Percentiles rank a stretch among this genome's conserved stretches.
These are phyloP conservation scores for Mucor racemosus DNA, from an alignment of 371 early-diverging fungal genomes.

Conservation along the genomic window DNA sequence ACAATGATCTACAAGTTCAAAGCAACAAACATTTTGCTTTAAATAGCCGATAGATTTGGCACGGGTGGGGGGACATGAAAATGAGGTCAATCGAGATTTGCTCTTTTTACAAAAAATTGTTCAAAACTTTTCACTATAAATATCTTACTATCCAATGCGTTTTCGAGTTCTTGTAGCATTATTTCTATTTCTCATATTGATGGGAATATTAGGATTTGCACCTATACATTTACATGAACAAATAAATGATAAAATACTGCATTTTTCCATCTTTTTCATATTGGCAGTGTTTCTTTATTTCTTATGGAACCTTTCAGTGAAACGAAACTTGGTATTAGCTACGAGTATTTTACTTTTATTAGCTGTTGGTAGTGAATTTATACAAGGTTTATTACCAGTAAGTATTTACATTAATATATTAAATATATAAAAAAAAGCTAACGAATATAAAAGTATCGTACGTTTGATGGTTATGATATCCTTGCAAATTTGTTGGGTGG, in stretches of 20 bases:
- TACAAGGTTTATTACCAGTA: conserved; percentile 55
- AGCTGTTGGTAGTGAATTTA: conserved; percentile 47
- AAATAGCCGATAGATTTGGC: no score
- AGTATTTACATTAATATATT: not conserved
- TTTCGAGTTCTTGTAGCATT: conserved; percentile 38
- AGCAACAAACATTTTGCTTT: no score
- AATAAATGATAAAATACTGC: conserved; percentile 52
- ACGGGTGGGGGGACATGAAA: no score
- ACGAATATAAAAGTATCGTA: conserved; percentile 40
- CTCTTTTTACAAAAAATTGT: no score
- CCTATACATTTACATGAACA: conserved; percentile 42
- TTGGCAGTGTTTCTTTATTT: conserved; percentile 44
- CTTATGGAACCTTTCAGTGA: conserved; percentile 49
- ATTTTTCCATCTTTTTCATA: conserved; percentile 41
- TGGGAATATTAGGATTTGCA: conserved; percentile 53
- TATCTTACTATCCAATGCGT: conserved; percentile 30
- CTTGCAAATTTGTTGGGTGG: conserved; percentile 49
- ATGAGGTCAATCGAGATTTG: no score
- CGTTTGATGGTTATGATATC: conserved; percentile 53
- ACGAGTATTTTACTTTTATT: conserved; percentile 23
- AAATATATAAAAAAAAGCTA: not conserved
- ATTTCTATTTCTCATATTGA: conserved; percentile 36
- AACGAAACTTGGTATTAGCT: conserved; percentile 43
- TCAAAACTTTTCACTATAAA: no score
- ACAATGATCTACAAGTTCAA: no score